Conservation (phyloP, 139 green algal species). For the Ulvella scutata region DNA sequence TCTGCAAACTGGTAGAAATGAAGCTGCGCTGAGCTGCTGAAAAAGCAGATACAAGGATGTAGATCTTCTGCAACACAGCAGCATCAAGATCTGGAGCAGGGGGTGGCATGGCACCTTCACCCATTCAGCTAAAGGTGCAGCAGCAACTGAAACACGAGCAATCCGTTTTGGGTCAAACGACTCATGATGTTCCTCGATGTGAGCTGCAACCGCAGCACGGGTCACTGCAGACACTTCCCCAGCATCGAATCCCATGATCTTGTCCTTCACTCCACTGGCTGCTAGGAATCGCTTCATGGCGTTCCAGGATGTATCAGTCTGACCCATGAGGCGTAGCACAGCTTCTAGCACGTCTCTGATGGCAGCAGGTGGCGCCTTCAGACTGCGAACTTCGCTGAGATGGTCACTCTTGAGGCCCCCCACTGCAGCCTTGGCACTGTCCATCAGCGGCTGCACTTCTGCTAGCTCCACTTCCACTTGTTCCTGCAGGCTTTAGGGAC, state of each 20-base stretch:
- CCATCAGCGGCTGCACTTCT: conserved; percentile 59
- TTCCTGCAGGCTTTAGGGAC: too few relatives aligned
- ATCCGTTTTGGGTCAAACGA: conserved; percentile 53
- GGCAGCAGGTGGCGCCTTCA: conserved; percentile 52
- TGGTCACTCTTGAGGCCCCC: conserved; percentile 67
- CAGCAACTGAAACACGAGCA: conserved; percentile 50
- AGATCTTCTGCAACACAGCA: too few relatives aligned
- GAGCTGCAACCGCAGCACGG: conserved; percentile 24
- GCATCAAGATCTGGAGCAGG: too few relatives aligned
- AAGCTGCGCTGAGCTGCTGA: too few relatives aligned
- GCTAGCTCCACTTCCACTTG: conserved; percentile 52
- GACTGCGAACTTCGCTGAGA: conserved; percentile 64
- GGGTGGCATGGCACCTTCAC: conserved; percentile 26
- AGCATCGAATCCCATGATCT: conserved; percentile 76
- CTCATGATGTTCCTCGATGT: conserved; percentile 30
- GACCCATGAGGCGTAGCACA: conserved; percentile 53
- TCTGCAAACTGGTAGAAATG: too few relatives aligned
- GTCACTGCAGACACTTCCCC: conserved; percentile 14
- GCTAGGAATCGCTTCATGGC: conserved; percentile 76
- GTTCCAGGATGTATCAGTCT: conserved; percentile 66
- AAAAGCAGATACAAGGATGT: too few relatives aligned
- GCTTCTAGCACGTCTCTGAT: conserved; percentile 66
- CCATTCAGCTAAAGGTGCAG: conserved; percentile 63
- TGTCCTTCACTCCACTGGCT: conserved; percentile 24
- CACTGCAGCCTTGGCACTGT: conserved; percentile 50